Evolutionary conservation across 2,329 filamentous ascomycete genomes (phyloP).

Genomic region (Apiospora pterosperma): DNA sequence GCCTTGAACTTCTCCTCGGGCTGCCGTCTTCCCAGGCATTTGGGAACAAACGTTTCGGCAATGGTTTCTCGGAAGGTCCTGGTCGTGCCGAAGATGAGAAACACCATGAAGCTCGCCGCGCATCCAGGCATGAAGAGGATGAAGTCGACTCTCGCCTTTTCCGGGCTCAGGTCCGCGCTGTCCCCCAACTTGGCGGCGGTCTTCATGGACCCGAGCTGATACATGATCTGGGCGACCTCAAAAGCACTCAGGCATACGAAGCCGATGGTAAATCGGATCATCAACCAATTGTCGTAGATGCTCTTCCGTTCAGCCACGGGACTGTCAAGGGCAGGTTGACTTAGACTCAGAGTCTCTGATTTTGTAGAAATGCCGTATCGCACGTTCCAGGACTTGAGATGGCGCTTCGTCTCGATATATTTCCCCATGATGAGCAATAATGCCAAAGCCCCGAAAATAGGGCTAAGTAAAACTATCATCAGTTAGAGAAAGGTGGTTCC

Average conservation of each 20-base stretch:
- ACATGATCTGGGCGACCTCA: conserved; percentile 30
- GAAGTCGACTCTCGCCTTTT: conserved; percentile 26
- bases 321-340: conserved; percentile 13
- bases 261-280: conserved; percentile 34
- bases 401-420: conserved; percentile 34
- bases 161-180: conserved; percentile 25
- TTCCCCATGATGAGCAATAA: conserved; percentile 34
- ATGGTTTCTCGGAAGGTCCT: conserved; percentile 7
- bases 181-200: conserved; percentile 20
- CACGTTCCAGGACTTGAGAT: conserved; percentile 23
- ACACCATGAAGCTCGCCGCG: conserved; percentile 22
- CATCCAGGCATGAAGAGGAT: conserved; percentile 29
- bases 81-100: conserved; percentile 11
- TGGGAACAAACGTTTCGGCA: conserved; percentile 5
- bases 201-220: conserved; percentile 23
- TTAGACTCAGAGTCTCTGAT: conserved; percentile 15
- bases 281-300: conserved; percentile 35
- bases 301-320: conserved; percentile 17
- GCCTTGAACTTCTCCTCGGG: neutral
- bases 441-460: conserved; percentile 28
- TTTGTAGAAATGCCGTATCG: conserved; percentile 22
- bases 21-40: neutral
- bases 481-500: neutral
- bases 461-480: conserved; percentile 30
- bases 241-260: conserved; percentile 32